Percentiles rank a stretch among this genome's conserved stretches.
These are phyloP conservation scores for Fusarium sulawesiense DNA, from an alignment of 2,329 filamentous ascomycete species.

Conservation along the genomic window DNA sequence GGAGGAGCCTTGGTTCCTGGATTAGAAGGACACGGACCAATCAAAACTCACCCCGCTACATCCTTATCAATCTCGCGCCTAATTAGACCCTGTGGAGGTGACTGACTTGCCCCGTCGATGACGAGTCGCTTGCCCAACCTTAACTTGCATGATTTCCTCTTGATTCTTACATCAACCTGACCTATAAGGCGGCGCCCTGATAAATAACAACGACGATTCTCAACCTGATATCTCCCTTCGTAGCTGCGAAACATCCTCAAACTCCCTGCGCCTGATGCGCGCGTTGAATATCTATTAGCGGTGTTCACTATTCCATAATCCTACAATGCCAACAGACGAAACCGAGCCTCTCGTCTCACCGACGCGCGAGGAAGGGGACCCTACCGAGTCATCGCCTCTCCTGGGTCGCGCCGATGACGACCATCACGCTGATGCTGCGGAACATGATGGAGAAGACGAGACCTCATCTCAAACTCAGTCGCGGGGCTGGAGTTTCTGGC, in stretches of 20 bases:
- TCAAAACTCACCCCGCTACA: conserved; percentile 27
- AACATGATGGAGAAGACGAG: conserved; percentile 44
- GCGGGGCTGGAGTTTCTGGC: conserved; percentile 39
- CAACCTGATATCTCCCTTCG: neutral
- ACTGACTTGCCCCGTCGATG: conserved; percentile 40
- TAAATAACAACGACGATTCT: conserved; percentile 21
- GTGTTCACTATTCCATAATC: conserved; percentile 46
- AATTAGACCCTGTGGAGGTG: conserved; percentile 31
- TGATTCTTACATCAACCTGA: conserved; percentile 28
- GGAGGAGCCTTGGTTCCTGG: conserved; percentile 39
- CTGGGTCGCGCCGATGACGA: conserved; percentile 56
- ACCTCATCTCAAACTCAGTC: conserved; percentile 6
- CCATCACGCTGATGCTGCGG: conserved; percentile 48
- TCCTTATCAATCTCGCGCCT: conserved; percentile 42
- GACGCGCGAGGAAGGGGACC: conserved; percentile 46
- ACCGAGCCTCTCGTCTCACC: conserved; percentile 58
- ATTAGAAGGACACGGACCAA: conserved; percentile 26
- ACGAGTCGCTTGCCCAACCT: conserved; percentile 46
- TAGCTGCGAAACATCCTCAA: neutral
- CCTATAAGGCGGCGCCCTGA: neutral
- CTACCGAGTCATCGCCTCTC: conserved; percentile 64
- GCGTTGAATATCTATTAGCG: conserved; percentile 12
- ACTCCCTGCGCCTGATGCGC: conserved; percentile 27
- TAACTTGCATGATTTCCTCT: conserved; percentile 17
- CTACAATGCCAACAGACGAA: conserved; percentile 59